Conservation (phyloP, 2,329 filamentous ascomycete genomes). For the Peltaster fructicola region DNA sequence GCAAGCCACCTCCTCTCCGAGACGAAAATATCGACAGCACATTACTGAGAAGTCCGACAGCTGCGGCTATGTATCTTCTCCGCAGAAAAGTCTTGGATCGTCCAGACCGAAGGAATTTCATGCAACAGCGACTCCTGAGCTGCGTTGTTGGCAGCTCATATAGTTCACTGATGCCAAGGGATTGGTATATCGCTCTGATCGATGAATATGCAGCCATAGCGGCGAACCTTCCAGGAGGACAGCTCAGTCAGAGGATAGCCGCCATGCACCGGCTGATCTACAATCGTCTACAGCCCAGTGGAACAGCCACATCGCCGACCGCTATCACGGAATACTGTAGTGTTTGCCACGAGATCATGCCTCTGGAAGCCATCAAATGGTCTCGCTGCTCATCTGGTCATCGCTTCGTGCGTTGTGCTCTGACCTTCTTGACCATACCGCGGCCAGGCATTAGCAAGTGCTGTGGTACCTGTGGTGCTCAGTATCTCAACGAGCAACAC, state of each 20-base stretch:
- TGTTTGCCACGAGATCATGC: constrained; percentile 31
- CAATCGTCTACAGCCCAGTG: too few species aligned
- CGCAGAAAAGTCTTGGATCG: too few species aligned
- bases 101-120: too few species aligned
- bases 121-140: too few species aligned
- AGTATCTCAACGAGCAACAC: constrained; percentile 30
- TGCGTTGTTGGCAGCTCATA: too few species aligned
- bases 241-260: constrained; percentile 1
- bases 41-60: too few species aligned
- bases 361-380: constrained; percentile 28
- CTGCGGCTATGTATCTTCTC: too few species aligned
- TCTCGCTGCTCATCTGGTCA: constrained; percentile 35
- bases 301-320: too few species aligned
- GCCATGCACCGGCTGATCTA: constrained; percentile 5
- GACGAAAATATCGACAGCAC: too few species aligned
- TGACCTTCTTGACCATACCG: constrained; percentile 39
- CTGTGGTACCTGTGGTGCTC: constrained; percentile 34
- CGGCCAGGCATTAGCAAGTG: constrained; percentile 35
- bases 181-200: too few species aligned
- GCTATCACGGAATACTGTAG: constrained; percentile 30
- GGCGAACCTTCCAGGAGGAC: constrained; percentile 1
- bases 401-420: constrained; percentile 34
- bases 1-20: too few species aligned
- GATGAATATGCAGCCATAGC: too few species aligned
- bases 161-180: background rate